A percentile compares a stretch with the other conserved stretches of the same genome.
These are phyloP conservation scores for Helenozyma baotianmanensis DNA, from an alignment of 805 yeast species.

Conservation along the genomic window DNA sequence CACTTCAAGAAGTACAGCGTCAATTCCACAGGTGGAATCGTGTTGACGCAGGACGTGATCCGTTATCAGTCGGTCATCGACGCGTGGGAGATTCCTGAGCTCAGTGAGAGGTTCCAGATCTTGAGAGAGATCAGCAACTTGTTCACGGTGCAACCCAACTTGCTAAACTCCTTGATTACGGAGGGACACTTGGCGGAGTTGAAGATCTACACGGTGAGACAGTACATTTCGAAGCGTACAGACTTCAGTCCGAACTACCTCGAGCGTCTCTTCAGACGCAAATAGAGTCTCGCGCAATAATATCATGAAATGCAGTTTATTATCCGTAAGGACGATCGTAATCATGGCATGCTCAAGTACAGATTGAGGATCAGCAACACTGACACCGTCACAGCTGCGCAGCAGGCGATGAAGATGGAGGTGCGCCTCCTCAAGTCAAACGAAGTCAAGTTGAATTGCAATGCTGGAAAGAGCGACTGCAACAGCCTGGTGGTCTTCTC, in stretches of 20 bases:
- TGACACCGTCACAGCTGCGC: background rate
- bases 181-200: slow-evolving; percentile 74
- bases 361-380: no score
- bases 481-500: no score
- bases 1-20: slow-evolving; percentile 76
- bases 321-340: no score
- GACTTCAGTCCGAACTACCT: slow-evolving; percentile 59
- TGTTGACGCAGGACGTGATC: slow-evolving; percentile 77
- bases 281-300: slow-evolving; percentile 13
- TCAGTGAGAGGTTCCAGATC: slow-evolving; percentile 61
- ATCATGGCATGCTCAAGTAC: no score
- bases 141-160: slow-evolving; percentile 78
- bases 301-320: no score
- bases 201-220: slow-evolving; percentile 57
- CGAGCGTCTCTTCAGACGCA: slow-evolving; percentile 41
- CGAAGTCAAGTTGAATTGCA: no score
- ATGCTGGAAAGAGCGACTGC: no score
- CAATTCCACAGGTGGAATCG: slow-evolving; percentile 76
- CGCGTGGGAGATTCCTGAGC: slow-evolving; percentile 57
- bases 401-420: background rate
- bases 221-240: slow-evolving; percentile 62
- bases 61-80: slow-evolving; percentile 67
- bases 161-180: slow-evolving; percentile 69
- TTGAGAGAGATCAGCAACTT: slow-evolving; percentile 79
- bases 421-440: background rate